A percentile compares a stretch with the other conserved stretches of the same genome.
Conservation (phyloP, 2,329 filamentous ascomycete genomes). For the Trichoderma hamatum region DNA sequence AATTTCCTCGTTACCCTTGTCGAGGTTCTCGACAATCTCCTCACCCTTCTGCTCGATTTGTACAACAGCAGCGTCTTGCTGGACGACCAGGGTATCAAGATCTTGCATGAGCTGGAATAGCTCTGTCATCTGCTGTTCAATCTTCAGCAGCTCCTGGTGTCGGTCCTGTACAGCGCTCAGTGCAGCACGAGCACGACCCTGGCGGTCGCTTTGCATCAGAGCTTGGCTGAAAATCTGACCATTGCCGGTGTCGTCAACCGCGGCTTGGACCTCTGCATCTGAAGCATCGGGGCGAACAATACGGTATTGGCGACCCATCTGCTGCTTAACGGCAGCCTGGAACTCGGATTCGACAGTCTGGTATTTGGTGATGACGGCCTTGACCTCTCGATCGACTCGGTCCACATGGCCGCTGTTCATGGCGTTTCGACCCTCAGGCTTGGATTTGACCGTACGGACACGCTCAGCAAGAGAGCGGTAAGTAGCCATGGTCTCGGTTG, state of each 20-base stretch:
- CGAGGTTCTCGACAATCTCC: constrained; percentile 81
- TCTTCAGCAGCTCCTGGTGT: constrained; percentile 86
- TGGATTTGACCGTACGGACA: constrained; percentile 80
- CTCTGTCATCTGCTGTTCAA: constrained; percentile 87
- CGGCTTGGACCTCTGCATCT: constrained; percentile 75
- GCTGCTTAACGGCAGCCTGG: constrained; percentile 76
- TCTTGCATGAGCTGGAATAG: constrained; percentile 87
- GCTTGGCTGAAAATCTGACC: constrained; percentile 88
- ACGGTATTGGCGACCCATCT: constrained; percentile 85
- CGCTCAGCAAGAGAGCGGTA: constrained; percentile 80
- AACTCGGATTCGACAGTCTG: constrained; percentile 80
- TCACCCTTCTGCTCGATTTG: constrained; percentile 87
- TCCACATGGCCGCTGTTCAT: constrained; percentile 81
- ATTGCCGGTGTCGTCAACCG: constrained; percentile 71
- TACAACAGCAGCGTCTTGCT: constrained; percentile 79
- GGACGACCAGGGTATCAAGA: constrained; percentile 80
- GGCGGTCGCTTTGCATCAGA: constrained; percentile 77
- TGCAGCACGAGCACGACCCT: constrained; percentile 78
- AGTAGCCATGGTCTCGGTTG: constrained; percentile 77
- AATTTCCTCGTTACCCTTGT: constrained; percentile 83
- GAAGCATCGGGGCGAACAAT: constrained; percentile 84
- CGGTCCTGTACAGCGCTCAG: constrained; percentile 79
- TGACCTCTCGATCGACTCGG: constrained; percentile 76
- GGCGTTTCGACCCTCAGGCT: constrained; percentile 71
- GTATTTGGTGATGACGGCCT: constrained; percentile 79